Base-by-base conservation (phyloP, 2,329 filamentous ascomycete genomes). In the Nemania diffusa region DNA sequence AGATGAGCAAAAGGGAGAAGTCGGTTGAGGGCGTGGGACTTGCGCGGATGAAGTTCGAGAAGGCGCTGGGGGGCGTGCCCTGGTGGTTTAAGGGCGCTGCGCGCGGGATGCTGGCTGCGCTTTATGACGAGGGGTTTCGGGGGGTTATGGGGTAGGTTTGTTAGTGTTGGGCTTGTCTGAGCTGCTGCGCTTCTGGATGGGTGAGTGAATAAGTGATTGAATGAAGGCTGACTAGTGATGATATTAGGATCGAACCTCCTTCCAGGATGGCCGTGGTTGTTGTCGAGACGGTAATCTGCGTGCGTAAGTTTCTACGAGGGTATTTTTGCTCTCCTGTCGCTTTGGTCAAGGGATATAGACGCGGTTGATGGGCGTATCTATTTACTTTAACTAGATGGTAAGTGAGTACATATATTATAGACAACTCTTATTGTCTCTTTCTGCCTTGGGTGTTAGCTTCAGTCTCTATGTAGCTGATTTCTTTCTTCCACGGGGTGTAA, bases 131-230 rank as follows among this genome's bases (percentile, higher is more conserved):
- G 3, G 48, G 51, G 27, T 26, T 65, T 2, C 48, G 69, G 22
- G 34, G 5, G n/a, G 64, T 44, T 56, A 64, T 63, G 63, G 64
- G 60, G 69, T 71, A 51, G 6, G 64, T 66, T 34, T 42, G 1
- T 11, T 26, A n/a, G 9, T 37, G 1, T 0, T 2, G 1, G 34
- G 15, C 6, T 48, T 37, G 4, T 55, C 9, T 26, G 26, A 29
- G 20, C 17, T 40, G 5, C 46, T 29, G 2, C 22, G 2, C n/a
- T 48, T 8, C 11, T 22, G 46, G 2, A 15, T n/a, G 17, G 22
- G 24, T 32, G 1, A n/a, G 24, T 27, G 22, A 8, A 50, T 50
- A 11, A 27, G 17, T 20, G 3, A 22, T n/a, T 29, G 3, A 22
- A 26, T 29, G 8, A 4, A 32, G 51, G n/a, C 55, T 63, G 32